Conservation (phyloP, 345 rosid species). For the Boechera stricta region DNA sequence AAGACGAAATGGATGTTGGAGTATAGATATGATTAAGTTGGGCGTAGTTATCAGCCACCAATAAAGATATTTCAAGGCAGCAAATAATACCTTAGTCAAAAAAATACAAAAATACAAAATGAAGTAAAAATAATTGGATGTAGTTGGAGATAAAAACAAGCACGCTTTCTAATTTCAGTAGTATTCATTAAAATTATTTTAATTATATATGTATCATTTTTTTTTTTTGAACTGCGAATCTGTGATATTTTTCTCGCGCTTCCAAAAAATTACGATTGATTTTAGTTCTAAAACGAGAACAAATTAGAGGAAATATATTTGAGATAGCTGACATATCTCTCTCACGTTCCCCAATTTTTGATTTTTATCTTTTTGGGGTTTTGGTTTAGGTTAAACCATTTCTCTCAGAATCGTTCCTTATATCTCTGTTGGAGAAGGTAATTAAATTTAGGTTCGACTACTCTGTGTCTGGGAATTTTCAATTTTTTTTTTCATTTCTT, state of each 20-base stretch:
- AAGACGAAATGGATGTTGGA: conserved; percentile 37
- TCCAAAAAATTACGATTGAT: too few relatives aligned
- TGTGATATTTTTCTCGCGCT: too few relatives aligned
- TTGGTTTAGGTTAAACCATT: background rate
- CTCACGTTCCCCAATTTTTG: conserved; percentile 9
- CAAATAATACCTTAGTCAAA: conserved; percentile 17
- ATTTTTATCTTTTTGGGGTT: background rate
- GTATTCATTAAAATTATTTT: too few relatives aligned
- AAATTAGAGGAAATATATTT: too few relatives aligned
- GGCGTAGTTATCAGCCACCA: conserved; percentile 47
- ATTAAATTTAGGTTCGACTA: conserved; percentile 4
- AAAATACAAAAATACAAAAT: background rate
- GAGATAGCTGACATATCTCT: background rate
- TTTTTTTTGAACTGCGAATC: background rate
- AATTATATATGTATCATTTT: too few relatives aligned
- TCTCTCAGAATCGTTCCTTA: conserved; percentile 1
- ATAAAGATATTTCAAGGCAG: conserved; percentile 17
- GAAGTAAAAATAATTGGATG: conserved; percentile 16
- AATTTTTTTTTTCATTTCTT: background rate
- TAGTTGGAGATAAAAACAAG: conserved; percentile 33
- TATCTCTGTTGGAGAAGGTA: conserved; percentile 16
- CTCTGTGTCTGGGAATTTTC: conserved; percentile 20
- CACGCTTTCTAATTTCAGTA: too few relatives aligned
- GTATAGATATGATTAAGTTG: conserved; percentile 41
- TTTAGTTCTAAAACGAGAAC: too few relatives aligned